Evolutionary conservation across 306 rosid species (phyloP).

Genomic region (Fagus crenata): DNA sequence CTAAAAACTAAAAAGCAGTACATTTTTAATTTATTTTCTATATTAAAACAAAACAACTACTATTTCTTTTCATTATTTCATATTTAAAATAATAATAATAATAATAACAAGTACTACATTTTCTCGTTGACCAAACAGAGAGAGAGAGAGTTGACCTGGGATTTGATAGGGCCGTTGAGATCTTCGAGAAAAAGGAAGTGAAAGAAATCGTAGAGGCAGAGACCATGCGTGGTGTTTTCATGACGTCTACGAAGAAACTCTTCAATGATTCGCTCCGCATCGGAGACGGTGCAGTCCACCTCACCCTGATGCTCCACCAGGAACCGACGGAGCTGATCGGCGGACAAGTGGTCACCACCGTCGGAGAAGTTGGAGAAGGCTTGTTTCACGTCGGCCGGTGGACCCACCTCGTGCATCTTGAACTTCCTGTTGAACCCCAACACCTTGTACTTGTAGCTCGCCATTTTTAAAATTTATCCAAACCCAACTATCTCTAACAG

Average conservation of each 20-base stretch:
- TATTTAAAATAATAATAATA: no score
- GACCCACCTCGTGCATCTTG: conserved; percentile 52
- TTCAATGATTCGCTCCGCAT: conserved; percentile 39
- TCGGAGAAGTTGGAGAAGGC: conserved; percentile 46
- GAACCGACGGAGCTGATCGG: conserved; percentile 56
- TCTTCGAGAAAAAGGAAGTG: conserved; percentile 49
- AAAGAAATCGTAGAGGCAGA: conserved; percentile 63
- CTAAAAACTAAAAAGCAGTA: no score
- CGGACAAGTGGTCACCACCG: conserved; percentile 40
- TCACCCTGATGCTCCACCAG: conserved; percentile 56
- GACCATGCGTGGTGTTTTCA: conserved; percentile 6
- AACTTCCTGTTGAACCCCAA: conserved; percentile 70
- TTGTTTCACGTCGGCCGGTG: conserved; percentile 63
- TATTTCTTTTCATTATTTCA: neutral
- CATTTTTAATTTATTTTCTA: no score
- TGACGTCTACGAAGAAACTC: conserved; percentile 27
- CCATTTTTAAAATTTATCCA: neutral
- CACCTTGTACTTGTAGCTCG: conserved; percentile 54
- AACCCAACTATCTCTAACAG: neutral
- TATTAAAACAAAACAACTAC: neutral
- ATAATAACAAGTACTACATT: no score
- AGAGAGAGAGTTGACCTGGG: conserved; percentile 45
- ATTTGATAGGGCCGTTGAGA: conserved; percentile 56
- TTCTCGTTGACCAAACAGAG: neutral
- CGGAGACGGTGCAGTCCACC: conserved; percentile 33